phyloP scores from a whole-genome alignment of 805 yeast genomes.

The Saccharomycopsis fodiens region DNA sequence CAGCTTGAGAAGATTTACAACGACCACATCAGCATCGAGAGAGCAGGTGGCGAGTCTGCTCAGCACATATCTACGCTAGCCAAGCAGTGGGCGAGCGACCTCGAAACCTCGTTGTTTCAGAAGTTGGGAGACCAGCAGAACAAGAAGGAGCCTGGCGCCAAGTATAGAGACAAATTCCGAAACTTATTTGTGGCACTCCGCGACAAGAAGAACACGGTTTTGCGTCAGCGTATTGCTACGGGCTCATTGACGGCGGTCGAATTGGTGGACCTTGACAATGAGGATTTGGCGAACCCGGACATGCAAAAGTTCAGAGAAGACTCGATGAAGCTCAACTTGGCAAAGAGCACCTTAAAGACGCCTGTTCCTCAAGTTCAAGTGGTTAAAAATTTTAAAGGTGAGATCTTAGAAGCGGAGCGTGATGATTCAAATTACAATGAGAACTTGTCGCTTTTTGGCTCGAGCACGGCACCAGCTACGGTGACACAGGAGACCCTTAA shows the following conservation, averaged over 20 bases:
- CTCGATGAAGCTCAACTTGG: slow-evolving; percentile 61
- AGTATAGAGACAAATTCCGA: slow-evolving; percentile 64
- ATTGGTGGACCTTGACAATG: slow-evolving; percentile 58
- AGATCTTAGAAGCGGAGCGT: slow-evolving; percentile 55
- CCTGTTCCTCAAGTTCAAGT: slow-evolving; percentile 44
- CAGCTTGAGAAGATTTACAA: slow-evolving; percentile 42
- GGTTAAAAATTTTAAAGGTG: slow-evolving; percentile 82
- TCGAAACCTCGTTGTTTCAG: slow-evolving; percentile 44
- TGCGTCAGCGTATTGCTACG: slow-evolving; percentile 50
- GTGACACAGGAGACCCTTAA: not conserved
- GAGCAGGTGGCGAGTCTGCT: slow-evolving; percentile 18
- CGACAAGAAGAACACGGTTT: slow-evolving; percentile 47
- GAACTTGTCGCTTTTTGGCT: not conserved
- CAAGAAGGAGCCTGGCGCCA: slow-evolving; percentile 23
- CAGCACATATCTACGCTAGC: slow-evolving; percentile 33
- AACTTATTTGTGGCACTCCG: slow-evolving; percentile 53
- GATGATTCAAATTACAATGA: slow-evolving; percentile 27
- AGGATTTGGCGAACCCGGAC: slow-evolving; percentile 74
- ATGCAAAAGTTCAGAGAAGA: slow-evolving; percentile 61
- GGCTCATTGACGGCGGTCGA: slow-evolving; percentile 47
- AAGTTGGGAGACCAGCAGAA: slow-evolving; percentile 28
- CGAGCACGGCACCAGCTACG: not conserved
- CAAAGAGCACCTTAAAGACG: slow-evolving; percentile 25
- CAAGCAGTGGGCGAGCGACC: slow-evolving; percentile 37
- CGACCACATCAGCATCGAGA: slow-evolving; percentile 30